A percentile compares a stretch with the other conserved stretches of the same genome.
phyloP scores from a whole-genome alignment of 2,329 filamentous ascomycete genomes.

The Ophiostoma ulmi region DNA sequence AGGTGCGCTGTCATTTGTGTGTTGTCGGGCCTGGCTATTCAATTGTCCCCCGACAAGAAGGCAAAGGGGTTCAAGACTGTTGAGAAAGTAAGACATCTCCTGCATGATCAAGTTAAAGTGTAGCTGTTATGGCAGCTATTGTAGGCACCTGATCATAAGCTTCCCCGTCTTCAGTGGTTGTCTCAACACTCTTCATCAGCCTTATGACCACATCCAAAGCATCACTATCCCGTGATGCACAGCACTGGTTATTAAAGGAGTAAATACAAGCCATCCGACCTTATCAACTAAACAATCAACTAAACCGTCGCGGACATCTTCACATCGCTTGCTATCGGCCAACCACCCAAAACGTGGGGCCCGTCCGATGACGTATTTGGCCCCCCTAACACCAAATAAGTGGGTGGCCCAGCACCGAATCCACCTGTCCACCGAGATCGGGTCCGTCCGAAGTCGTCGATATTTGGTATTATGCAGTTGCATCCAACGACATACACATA shows the following conservation, averaged over 20 bases:
- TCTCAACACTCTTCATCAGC: background rate
- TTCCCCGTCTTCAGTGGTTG: background rate
- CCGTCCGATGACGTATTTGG: slow-evolving; percentile 15
- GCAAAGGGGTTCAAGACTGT: background rate
- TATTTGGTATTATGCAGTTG: background rate
- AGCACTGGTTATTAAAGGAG: background rate
- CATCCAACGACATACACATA: background rate
- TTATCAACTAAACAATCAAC: background rate
- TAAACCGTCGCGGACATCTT: background rate
- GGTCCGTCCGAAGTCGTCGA: slow-evolving; percentile 4
- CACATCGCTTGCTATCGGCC: background rate
- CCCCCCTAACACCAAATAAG: background rate
- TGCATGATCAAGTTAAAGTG: background rate
- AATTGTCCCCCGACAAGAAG: background rate
- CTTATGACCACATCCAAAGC: background rate
- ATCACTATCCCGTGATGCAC: background rate
- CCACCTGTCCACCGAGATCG: slow-evolving; percentile 14
- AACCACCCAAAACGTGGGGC: slow-evolving; percentile 11
- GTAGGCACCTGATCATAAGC: background rate
- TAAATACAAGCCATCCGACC: background rate
- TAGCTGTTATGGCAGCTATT: background rate
- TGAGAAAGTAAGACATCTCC: background rate
- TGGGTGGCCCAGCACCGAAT: slow-evolving; percentile 3
- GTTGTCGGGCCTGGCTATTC: background rate
- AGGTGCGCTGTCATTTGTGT: no score